Evolutionary conservation across 2,329 filamentous ascomycete species (phyloP).

Genomic region (Neopestalotiopsis sp.): DNA sequence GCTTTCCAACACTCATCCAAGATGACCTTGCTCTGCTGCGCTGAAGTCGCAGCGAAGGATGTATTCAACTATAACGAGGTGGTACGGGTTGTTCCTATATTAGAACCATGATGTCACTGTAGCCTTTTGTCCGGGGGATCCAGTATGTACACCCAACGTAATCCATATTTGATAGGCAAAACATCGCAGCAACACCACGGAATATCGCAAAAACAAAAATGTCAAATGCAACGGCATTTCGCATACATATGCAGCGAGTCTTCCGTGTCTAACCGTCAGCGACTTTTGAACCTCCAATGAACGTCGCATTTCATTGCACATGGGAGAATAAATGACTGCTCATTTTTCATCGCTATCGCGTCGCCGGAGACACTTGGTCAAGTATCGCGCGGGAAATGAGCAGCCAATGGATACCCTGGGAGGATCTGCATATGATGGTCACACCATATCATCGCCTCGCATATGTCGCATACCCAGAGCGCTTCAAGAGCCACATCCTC

Average conservation of each 20-base stretch:
- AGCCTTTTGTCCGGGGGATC: neutral
- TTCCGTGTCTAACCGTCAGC: neutral
- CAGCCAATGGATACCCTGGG: neutral
- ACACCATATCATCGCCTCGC: neutral
- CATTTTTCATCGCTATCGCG: neutral
- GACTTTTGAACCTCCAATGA: neutral
- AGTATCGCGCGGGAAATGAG: neutral
- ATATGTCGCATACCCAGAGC: neutral
- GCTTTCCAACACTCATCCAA: too few relatives aligned
- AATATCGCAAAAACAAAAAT: neutral
- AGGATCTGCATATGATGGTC: neutral
- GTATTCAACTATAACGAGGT: neutral
- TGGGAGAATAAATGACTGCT: neutral
- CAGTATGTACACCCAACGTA: neutral
- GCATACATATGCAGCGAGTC: neutral
- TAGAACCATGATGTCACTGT: slow-evolving; percentile 3
- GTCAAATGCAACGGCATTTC: neutral
- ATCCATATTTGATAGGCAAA: neutral
- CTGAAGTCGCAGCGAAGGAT: neutral
- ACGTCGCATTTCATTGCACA: neutral
- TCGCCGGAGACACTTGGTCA: neutral
- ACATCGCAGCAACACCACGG: neutral
- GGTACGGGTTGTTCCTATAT: neutral
- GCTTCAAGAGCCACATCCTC: neutral
- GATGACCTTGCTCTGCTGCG: too few relatives aligned